Evolutionary conservation across 805 yeast genomes (phyloP).

Genomic region (Yamadazyma nakazawae): DNA sequence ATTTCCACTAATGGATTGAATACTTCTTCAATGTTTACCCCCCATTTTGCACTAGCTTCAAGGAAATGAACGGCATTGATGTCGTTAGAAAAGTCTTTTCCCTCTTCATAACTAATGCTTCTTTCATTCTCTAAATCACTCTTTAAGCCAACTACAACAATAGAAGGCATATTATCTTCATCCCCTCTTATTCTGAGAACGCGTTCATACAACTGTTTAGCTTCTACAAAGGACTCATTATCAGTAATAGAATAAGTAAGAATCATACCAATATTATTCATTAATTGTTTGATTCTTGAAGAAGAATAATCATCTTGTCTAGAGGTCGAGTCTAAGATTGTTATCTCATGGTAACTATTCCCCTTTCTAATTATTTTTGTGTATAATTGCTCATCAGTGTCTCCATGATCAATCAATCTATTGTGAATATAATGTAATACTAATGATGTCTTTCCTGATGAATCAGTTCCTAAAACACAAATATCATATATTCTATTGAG

Average conservation of each 20-base stretch:
- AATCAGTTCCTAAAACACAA: conserved; percentile 25
- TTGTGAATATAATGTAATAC: conserved; percentile 22
- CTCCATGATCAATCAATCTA: conserved; percentile 15
- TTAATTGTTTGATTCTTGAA: conserved; percentile 24
- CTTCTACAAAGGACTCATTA: conserved; percentile 23
- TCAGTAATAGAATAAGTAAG: conserved; percentile 29
- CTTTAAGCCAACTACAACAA: conserved; percentile 30
- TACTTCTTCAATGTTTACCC: conserved; percentile 21
- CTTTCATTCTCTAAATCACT: conserved; percentile 23
- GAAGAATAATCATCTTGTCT: conserved; percentile 25
- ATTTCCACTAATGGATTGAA: conserved; percentile 25
- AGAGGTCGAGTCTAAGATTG: conserved; percentile 31
- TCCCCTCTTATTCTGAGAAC: conserved; percentile 17
- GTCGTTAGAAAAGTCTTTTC: conserved; percentile 22
- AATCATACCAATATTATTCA: conserved; percentile 28
- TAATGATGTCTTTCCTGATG: conserved; percentile 26
- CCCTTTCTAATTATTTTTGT: conserved; percentile 16
- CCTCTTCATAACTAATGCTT: conserved; percentile 29
- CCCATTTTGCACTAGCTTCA: conserved; percentile 27
- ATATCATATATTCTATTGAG: conserved; percentile 19
- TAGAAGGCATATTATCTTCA: conserved; percentile 23
- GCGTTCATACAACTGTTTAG: conserved; percentile 27
- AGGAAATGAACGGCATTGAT: conserved; percentile 25
- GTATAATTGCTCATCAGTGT: conserved; percentile 24
- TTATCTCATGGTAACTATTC: conserved; percentile 21